phyloP scores from a whole-genome alignment of 2,329 filamentous ascomycete genomes.

The Microdochium nivale region DNA sequence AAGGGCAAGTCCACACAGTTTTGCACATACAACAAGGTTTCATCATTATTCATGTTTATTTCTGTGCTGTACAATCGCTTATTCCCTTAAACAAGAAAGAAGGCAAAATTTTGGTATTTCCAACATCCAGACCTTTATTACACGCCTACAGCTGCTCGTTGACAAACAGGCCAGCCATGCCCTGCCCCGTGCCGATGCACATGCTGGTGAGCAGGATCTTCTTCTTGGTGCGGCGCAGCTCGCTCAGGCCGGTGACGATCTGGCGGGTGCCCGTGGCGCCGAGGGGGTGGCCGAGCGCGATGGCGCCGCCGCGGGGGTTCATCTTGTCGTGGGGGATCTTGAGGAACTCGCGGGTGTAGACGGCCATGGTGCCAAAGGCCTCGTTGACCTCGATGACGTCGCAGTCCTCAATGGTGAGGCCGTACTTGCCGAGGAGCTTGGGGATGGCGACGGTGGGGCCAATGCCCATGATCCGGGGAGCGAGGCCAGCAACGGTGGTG shows the following conservation, averaged over 20 bases:
- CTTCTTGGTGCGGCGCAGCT: slow-evolving; percentile 76
- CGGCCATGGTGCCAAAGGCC: slow-evolving; percentile 95
- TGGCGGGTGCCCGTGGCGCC: slow-evolving; percentile 70
- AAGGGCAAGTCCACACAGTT: no score
- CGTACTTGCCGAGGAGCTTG: slow-evolving; percentile 78
- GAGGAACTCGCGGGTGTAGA: slow-evolving; percentile 76
- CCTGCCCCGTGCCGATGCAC: slow-evolving; percentile 60
- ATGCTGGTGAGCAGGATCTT: slow-evolving; percentile 89
- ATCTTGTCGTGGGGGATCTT: slow-evolving; percentile 67
- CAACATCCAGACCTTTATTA: no score
- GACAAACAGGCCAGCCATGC: slow-evolving; percentile 2
- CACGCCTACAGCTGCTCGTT: background rate
- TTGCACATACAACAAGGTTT: no score
- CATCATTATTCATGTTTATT: no score
- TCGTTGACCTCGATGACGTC: slow-evolving; percentile 95
- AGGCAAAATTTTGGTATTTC: no score
- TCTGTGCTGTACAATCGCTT: no score
- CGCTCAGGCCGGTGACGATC: slow-evolving; percentile 83
- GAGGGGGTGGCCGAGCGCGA: slow-evolving; percentile 76
- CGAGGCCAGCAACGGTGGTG: slow-evolving; percentile 80
- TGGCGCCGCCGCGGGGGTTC: slow-evolving; percentile 74
- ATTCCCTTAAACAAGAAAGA: no score
- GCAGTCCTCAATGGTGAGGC: slow-evolving; percentile 70
- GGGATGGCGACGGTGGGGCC: slow-evolving; percentile 65
- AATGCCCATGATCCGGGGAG: slow-evolving; percentile 95